Evolutionary conservation across 192 early-diverging fungal species (phyloP), one percentile per base, ranked within the genome.

Genomic region (Backusella liffmaniae): DNA sequence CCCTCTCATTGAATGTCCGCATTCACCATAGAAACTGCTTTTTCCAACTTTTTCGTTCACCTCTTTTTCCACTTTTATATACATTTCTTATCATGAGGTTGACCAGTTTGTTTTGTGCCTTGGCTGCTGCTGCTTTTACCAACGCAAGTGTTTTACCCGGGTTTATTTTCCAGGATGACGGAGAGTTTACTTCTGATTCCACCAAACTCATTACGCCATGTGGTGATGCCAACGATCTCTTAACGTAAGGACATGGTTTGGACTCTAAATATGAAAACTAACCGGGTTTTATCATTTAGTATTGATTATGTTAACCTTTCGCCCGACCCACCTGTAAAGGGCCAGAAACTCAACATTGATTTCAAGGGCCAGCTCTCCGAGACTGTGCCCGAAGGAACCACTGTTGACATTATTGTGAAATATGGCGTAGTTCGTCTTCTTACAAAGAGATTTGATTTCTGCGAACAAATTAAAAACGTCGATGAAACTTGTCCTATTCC

Each of bases 311-410:
- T 86, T 67, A 46, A 79, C 16, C 44, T 90, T 37, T 76, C 16
- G 5, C 88, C 88, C 18, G 85, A 90, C 44, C 85, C 87, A 2
- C 88, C 88, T 6, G 75, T 76, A 0, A 86, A 83, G 66, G 88
- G 88, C 6, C 21, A 86, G 66, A 51, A 66, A 23, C 76, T 90
- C 2, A 53, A 62, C 4, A 84, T 90, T 42, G 81, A 88, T 16
- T 84, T 83, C 21, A 77, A 73, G 35, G 88, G 86, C 12, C 69
- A 32, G n/a, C 79, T 90, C 18, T 74, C 69, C 0, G 78, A 82
- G 53, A 39, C 26, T 4, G 86, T 90, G 29, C 79, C 62, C 5
- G 29, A 88, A 1, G 88, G 88, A 34, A 80, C 87, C 12, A 74
- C 37, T 15, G 78, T 86, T 59, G 66, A 82, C 30, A 10, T 90